phyloP scores from a whole-genome alignment of 139 green algal species.

The Prasinococcaceae sp. region DNA sequence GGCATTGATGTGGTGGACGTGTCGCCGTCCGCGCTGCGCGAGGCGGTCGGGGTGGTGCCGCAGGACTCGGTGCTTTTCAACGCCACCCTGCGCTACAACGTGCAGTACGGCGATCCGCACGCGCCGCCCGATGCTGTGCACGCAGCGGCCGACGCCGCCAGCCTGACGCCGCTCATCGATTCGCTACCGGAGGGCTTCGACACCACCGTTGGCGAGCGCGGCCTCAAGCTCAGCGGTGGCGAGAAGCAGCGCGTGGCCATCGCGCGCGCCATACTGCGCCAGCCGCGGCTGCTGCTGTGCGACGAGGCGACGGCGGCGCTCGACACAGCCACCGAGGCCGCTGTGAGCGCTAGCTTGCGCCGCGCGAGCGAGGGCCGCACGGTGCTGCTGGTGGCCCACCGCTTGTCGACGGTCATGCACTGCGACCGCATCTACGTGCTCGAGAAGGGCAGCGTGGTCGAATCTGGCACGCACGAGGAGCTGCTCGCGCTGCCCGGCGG shows the following conservation, averaged over 20 bases:
- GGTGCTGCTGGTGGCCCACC: conserved; percentile 84
- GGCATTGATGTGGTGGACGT: conserved; percentile 52
- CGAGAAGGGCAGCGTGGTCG: conserved; percentile 36
- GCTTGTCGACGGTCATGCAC: conserved; percentile 60
- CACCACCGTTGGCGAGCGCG: conserved; percentile 82
- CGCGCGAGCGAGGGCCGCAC: conserved; percentile 49
- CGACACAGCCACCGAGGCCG: conserved; percentile 66
- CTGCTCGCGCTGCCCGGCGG: conserved; percentile 29
- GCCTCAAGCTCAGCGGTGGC: conserved; percentile 68
- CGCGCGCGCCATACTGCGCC: conserved; percentile 52
- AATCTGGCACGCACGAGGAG: conserved; percentile 48
- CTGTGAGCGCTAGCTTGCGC: too few relatives aligned
- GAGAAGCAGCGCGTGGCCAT: conserved; percentile 96
- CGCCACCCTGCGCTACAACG: conserved; percentile 82
- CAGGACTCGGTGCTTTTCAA: conserved; percentile 93
- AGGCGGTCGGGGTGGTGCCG: conserved; percentile 35
- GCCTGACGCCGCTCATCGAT: conserved; percentile 72
- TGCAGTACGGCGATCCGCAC: conserved; percentile 72
- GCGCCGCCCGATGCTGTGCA: too few relatives aligned
- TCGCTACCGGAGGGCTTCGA: conserved; percentile 76
- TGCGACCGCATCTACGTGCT: conserved; percentile 72
- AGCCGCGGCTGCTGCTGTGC: conserved; percentile 67
- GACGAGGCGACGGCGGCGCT: conserved; percentile 75
- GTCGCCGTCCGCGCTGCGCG: conserved; percentile 40
- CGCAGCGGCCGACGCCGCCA: too few relatives aligned